Evolutionary conservation across 1,284 basidiomycete species (phyloP).

Genomic region (Neotropicomus parvogracilis): DNA sequence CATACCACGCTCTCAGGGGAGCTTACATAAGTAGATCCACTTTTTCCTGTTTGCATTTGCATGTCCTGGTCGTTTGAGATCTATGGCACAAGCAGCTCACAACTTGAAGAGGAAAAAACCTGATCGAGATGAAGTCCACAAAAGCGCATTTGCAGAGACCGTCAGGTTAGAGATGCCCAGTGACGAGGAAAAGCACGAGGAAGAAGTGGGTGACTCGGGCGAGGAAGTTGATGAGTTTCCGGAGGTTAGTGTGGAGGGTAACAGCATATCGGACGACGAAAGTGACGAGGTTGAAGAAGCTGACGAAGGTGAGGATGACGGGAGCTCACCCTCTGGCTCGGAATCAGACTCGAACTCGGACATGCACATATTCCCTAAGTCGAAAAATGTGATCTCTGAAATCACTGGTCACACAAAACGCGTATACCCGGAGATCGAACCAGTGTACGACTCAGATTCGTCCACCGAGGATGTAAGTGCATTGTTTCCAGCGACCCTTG

Average conservation of each 20-base stretch:
- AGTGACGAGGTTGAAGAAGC: slow-evolving; percentile 35
- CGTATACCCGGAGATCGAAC: slow-evolving; percentile 93
- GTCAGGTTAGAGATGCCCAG: slow-evolving; percentile 64
- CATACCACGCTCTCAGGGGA: slow-evolving; percentile 3
- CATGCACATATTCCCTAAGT: slow-evolving; percentile 54
- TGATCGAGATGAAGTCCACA: slow-evolving; percentile 33
- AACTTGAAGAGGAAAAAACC: slow-evolving; percentile 55
- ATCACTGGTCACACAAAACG: slow-evolving; percentile 88
- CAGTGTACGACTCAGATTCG: slow-evolving; percentile 95
- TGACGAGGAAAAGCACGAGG: slow-evolving; percentile 59
- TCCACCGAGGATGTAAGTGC: slow-evolving; percentile 90
- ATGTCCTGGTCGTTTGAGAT: neutral
- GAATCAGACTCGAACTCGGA: slow-evolving; percentile 35
- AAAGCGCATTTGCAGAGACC: slow-evolving; percentile 34
- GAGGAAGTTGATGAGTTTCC: slow-evolving; percentile 45
- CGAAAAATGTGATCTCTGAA: slow-evolving; percentile 68
- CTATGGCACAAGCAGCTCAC: slow-evolving; percentile 14
- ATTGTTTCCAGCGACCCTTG: slow-evolving; percentile 1
- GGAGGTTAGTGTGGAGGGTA: slow-evolving; percentile 25
- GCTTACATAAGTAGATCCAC: slow-evolving; percentile 18
- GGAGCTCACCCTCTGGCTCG: slow-evolving; percentile 23
- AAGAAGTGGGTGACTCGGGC: slow-evolving; percentile 41
- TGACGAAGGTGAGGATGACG: slow-evolving; percentile 36
- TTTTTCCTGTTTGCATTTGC: slow-evolving; percentile 10
- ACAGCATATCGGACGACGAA: slow-evolving; percentile 45